Conservation (phyloP, 208 protist species). For the Crithidia bombi region DNA sequence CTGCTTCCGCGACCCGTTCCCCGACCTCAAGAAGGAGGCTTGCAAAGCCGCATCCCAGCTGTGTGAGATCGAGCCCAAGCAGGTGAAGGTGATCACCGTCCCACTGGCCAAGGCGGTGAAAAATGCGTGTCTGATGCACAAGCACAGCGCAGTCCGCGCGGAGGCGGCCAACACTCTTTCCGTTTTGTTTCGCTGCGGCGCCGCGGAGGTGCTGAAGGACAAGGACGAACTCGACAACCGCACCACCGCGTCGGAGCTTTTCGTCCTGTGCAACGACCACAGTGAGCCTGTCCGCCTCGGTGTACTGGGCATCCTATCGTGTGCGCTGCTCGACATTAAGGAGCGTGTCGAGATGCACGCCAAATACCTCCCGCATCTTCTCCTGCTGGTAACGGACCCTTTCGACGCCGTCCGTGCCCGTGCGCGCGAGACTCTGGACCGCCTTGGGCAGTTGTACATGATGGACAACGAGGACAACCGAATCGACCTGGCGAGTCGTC, state of each 20-base stretch:
- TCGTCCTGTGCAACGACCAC: constrained; percentile 85
- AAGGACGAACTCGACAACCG: constrained; percentile 72
- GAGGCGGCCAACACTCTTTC: constrained; percentile 68
- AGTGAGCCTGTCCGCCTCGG: constrained; percentile 72
- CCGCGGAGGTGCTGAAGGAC: constrained; percentile 69
- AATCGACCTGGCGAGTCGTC: constrained; percentile 78
- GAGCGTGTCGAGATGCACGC: constrained; percentile 84
- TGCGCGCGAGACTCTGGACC: constrained; percentile 54
- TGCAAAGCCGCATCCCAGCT: constrained; percentile 69
- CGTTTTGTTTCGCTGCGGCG: constrained; percentile 72
- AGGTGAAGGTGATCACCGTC: constrained; percentile 67
- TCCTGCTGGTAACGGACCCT: constrained; percentile 77
- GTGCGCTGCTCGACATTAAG: constrained; percentile 73
- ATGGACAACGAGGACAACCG: constrained; percentile 92
- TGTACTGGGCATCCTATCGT: constrained; percentile 60
- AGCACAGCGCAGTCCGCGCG: constrained; percentile 80
- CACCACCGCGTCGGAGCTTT: constrained; percentile 64
- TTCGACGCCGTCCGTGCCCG: constrained; percentile 59
- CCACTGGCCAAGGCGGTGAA: constrained; percentile 79
- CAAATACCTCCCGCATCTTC: constrained; percentile 78
- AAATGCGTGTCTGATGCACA: constrained; percentile 72
- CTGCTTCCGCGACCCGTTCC: constrained; percentile 79
- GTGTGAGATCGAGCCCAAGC: constrained; percentile 77
- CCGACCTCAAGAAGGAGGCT: constrained; percentile 86
- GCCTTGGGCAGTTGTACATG: constrained; percentile 77